These are phyloP conservation scores for Populus tremula DNA, from an alignment of 345 rosid species.

Conservation along the genomic window DNA sequence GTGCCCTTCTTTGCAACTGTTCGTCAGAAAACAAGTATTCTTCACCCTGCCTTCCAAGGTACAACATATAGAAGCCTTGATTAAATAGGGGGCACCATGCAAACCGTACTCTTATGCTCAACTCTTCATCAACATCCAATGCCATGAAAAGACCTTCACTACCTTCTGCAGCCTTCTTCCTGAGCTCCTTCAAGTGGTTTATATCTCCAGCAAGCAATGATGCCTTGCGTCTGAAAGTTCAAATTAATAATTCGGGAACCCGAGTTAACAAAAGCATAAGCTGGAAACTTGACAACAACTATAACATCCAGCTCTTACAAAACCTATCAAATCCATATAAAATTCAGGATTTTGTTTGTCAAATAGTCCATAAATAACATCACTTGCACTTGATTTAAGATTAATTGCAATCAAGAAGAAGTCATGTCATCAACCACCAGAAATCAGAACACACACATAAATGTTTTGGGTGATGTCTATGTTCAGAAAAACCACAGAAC, in stretches of 20 bases:
- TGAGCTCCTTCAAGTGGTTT: conserved; percentile 45
- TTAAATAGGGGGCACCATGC: conserved; percentile 29
- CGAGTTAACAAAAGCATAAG: too few species aligned
- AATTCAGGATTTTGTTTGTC: too few species aligned
- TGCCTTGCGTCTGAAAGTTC: conserved; percentile 53
- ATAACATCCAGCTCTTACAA: too few species aligned
- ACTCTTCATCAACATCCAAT: conserved; percentile 49
- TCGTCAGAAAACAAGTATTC: conserved; percentile 40
- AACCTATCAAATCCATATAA: too few species aligned
- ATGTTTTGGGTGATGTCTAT: too few species aligned
- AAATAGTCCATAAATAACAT: too few species aligned
- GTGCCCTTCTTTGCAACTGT: conserved; percentile 20
- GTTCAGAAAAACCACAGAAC: conserved; percentile 26
- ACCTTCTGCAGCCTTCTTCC: conserved; percentile 44
- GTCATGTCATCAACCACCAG: too few species aligned
- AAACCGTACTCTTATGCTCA: conserved; percentile 25
- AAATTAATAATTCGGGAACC: neutral
- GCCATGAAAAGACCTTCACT: conserved; percentile 50
- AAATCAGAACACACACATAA: too few species aligned
- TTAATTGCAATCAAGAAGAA: too few species aligned
- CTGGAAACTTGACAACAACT: too few species aligned
- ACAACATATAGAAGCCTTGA: conserved; percentile 53
- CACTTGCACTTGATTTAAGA: too few species aligned
- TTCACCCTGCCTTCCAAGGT: conserved; percentile 29
- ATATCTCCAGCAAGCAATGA: conserved; percentile 62